Evolutionary conservation across 768 basidiomycete genomes (phyloP), one percentile per base, ranked within the genome.

Genomic region (Coprinopsis marcescibilis): DNA sequence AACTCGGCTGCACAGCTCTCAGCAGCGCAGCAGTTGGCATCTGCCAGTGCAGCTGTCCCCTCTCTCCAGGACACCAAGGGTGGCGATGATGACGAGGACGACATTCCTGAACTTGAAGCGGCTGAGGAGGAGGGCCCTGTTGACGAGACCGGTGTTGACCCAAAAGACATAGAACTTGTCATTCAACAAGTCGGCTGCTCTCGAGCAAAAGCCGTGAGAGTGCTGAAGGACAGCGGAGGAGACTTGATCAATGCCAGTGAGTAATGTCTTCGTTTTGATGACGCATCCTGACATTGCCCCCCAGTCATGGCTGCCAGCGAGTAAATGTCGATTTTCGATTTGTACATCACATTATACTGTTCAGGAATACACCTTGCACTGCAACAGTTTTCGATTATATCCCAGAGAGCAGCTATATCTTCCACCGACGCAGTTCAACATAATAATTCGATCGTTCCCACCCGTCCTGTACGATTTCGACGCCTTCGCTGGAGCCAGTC

Each of bases 191-290:
- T 92, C 53, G 83, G 77, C 60, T 95, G 91, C 68, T 81, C 89
- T 40, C 82, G 92, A 52, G 89, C 89, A 33, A 96, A 94, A 65
- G 96, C 95, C 30, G 87, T 92, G 34, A 79, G 83, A 48, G 93
- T 80, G 53, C 69, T 98, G 64, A 93, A 89, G 71, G 90, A 92
- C 57, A 89, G 82, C 55, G 85, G 86, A 43, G 93, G 93, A 30
- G 94, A 98, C 70, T 65, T 98, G 65, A 94, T 96, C 73, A 94
- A 93, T 67, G 94, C 93, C 51, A 95, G 92, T 95, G 63, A 65
- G 92, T 88, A 12, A 26, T 44, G 11, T 25, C 27, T 38, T 26
- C 49, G 12, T 29, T 38, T 25, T 15, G 15, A 6, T 7, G 29
- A 37, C 45, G 17, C 4, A 20, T 30, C 2, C 17, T 11, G 34